Evolutionary conservation across 2,329 filamentous ascomycete species (phyloP), one percentile per base, ranked within the genome.

Genomic region (Drechslerella dactyloides): DNA sequence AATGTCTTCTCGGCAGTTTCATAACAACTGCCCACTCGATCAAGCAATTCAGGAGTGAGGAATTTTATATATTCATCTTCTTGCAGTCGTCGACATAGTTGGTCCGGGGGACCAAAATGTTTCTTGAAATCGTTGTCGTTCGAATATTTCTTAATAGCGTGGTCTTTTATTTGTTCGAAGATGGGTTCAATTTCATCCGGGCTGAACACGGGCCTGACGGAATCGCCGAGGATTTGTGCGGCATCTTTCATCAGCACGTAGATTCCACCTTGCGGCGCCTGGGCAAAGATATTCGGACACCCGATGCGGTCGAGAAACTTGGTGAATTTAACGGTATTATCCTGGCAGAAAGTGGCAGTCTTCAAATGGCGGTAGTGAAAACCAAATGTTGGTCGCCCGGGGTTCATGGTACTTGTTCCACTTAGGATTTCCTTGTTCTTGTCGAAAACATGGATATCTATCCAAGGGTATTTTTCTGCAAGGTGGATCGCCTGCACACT

Each of bases 1-100:
- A 63, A 63, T 10, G 59, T 63, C 24, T 63, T 63, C 51, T 63
- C 59, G 10, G 59, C 59, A 21, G 59, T 63, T 48, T 63, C 59
- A 17, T 63, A 63, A 37, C 50, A 54, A 23, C 50, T 17, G n/a
- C 59, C 59, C n/a, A 63, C 50, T 35, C 37, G n/a, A 35, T 17
- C 15, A 5, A 55, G 51, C 17, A 63, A 17, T 7, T 33, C 59
- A n/a, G 51, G 59, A 11, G 1, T 46, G 10, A 63, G n/a, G 24
- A 55, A 63, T 21, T 30, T 11, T n/a, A 48, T 52, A 46, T 63
- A 63, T 50, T 63, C 59, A 23, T 44, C 23, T 37, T 63, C 40
- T 52, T 63, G 37, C 27, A 63, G 59, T 7, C 42, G 37, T 63
- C 59, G 50, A 40, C 51, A 63, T 55, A 63, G 55, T 17, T 63